These are phyloP conservation scores for Podospora bellae-mahoneyi DNA, from an alignment of 495 filamentous ascomycete genomes.

Conservation along the genomic window DNA sequence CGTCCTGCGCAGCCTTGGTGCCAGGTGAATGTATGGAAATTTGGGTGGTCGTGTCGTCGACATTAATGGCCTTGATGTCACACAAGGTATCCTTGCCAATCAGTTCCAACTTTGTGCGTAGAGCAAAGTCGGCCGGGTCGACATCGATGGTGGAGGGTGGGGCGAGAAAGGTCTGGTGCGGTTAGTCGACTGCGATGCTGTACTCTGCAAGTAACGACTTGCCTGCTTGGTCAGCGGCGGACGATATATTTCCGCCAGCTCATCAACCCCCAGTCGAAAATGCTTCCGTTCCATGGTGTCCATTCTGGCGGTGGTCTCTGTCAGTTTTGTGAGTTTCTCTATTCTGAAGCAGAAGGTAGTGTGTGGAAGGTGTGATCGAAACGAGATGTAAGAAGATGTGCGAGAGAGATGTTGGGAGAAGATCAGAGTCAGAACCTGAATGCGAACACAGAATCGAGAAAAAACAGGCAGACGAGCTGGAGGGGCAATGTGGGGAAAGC, in stretches of 20 bases:
- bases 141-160: constrained; percentile 18
- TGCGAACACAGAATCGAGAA: not conserved
- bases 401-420: not conserved
- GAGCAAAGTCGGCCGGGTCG: constrained; percentile 19
- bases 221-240: not conserved
- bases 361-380: too few species aligned
- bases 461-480: not conserved
- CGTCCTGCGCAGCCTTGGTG: not conserved
- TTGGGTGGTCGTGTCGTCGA: not conserved
- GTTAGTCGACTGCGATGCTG: not conserved
- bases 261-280: not conserved
- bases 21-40: constrained; percentile 17
- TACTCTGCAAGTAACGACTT: not conserved
- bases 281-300: not conserved
- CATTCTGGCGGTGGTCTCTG: not conserved
- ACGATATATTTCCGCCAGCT: not conserved
- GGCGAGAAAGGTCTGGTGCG: not conserved
- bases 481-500: not conserved
- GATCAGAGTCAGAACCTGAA: not conserved
- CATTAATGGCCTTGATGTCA: constrained; percentile 21
- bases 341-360: too few species aligned
- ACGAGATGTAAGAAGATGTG: too few species aligned
- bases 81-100: constrained; percentile 8
- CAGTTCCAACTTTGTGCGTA: not conserved
- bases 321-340: not conserved